phyloP scores from a whole-genome alignment of 192 early-diverging fungal species.

The Backusella mclennaniae region DNA sequence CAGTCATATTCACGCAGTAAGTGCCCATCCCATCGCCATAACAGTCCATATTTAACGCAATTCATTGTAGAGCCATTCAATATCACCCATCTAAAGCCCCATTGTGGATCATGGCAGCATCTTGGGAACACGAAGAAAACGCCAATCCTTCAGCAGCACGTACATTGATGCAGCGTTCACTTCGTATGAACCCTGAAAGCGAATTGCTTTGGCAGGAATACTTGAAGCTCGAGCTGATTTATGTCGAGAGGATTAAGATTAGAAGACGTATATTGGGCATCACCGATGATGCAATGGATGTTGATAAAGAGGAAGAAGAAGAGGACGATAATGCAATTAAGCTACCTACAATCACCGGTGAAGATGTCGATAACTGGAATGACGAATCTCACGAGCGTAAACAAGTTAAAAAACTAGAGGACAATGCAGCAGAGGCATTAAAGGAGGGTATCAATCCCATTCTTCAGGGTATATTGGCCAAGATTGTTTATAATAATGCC shows the following conservation, averaged over 20 bases:
- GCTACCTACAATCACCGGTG: conserved; percentile 55
- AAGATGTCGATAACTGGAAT: conserved; percentile 44
- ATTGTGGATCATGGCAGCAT: conserved; percentile 92
- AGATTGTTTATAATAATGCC: conserved; percentile 78
- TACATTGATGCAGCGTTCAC: conserved; percentile 79
- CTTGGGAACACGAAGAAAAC: conserved; percentile 86
- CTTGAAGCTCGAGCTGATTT: conserved; percentile 88
- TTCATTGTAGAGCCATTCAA: conserved; percentile 69
- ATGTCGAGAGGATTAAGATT: conserved; percentile 81
- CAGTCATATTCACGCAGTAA: conserved; percentile 71
- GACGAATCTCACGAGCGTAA: conserved; percentile 39
- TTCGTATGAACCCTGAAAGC: conserved; percentile 77
- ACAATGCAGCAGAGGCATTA: conserved; percentile 48
- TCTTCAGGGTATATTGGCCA: conserved; percentile 71
- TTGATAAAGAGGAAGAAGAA: conserved; percentile 19
- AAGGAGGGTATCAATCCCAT: conserved; percentile 62
- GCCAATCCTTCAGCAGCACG: conserved; percentile 79
- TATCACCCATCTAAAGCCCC: conserved; percentile 77
- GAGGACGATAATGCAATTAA: conserved; percentile 52
- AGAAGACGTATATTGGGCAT: conserved; percentile 80
- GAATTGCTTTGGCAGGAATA: conserved; percentile 89
- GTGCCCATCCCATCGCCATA: neutral
- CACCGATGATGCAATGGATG: conserved; percentile 37
- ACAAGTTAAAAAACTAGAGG: conserved; percentile 34
- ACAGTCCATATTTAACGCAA: neutral